A percentile compares a stretch with the other conserved stretches of the same genome.
Conservation (phyloP, 192 early-diverging fungal species). For the Gamsiella multidivaricata region DNA sequence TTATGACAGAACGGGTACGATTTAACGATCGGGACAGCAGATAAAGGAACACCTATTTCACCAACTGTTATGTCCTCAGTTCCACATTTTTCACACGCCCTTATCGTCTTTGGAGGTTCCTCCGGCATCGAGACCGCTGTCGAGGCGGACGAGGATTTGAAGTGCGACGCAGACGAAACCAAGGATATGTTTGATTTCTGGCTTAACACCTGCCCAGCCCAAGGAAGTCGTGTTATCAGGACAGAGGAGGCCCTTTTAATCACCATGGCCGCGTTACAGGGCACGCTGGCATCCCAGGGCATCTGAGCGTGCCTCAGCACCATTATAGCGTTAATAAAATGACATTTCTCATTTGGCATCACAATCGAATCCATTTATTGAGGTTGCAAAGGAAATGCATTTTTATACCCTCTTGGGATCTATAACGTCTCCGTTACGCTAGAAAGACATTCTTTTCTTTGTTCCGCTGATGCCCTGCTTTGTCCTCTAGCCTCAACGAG, state of each 20-base stretch:
- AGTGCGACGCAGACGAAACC: slow-evolving; percentile 64
- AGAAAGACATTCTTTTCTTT: slow-evolving; percentile 43
- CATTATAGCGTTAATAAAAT: no score
- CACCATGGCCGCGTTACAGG: slow-evolving; percentile 55
- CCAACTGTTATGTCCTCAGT: slow-evolving; percentile 7
- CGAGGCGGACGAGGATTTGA: slow-evolving; percentile 69
- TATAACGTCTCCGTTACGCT: no score
- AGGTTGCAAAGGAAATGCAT: no score
- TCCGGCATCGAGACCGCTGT: slow-evolving; percentile 73
- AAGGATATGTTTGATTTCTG: slow-evolving; percentile 71
- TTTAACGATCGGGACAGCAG: slow-evolving; percentile 70
- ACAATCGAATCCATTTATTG: no score
- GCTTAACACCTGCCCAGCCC: slow-evolving; percentile 64
- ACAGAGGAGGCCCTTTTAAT: slow-evolving; percentile 70
- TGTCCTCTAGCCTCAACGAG: slow-evolving; percentile 32
- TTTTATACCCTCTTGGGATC: no score
- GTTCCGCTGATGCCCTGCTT: slow-evolving; percentile 14
- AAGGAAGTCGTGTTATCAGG: slow-evolving; percentile 70
- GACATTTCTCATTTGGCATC: no score
- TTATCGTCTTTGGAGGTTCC: slow-evolving; percentile 77
- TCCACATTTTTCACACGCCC: slow-evolving; percentile 59
- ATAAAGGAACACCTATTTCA: slow-evolving; percentile 46
- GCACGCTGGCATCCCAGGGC: slow-evolving; percentile 28
- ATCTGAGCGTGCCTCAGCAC: slow-evolving; percentile 13
- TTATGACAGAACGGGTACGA: slow-evolving; percentile 69